Evolutionary conservation across 2,329 filamentous ascomycete genomes (phyloP).

Genomic region (Fonsecaea pedrosoi): DNA sequence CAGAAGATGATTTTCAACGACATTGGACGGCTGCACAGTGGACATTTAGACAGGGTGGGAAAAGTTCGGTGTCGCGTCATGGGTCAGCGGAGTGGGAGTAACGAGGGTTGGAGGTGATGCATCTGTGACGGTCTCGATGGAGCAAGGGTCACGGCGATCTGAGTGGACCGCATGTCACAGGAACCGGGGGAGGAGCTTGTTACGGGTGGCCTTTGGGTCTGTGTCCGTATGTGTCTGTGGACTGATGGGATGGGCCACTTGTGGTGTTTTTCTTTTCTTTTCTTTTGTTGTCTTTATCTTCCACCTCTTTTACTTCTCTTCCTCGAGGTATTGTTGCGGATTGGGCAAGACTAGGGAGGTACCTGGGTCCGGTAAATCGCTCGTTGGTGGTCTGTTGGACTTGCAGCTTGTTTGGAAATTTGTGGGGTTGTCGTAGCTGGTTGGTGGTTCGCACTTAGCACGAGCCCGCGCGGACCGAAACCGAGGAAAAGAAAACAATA

Average conservation of each 20-base stretch:
- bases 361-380: not conserved
- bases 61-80: conserved; percentile 29
- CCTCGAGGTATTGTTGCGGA: not conserved
- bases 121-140: conserved; percentile 18
- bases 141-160: conserved; percentile 33
- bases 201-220: not conserved
- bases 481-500: conserved; percentile 5
- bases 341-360: too few species aligned
- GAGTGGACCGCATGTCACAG: conserved; percentile 32
- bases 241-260: conserved; percentile 2
- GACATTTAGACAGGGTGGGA: conserved; percentile 22
- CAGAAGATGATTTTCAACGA: not conserved
- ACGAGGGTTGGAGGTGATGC: conserved; percentile 25
- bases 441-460: not conserved
- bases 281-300: too few species aligned
- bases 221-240: not conserved
- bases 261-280: not conserved
- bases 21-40: conserved; percentile 1
- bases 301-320: not conserved
- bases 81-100: conserved; percentile 15
- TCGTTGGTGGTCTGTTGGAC: not conserved
- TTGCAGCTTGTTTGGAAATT: conserved; percentile 3
- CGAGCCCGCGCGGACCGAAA: not conserved
- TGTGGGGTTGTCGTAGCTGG: not conserved
- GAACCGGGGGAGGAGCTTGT: not conserved